Percentiles rank a stretch among this genome's conserved stretches.
Evolutionary conservation across 2,329 filamentous ascomycete genomes (phyloP).

Genomic region (Ceratocystis colombiana): DNA sequence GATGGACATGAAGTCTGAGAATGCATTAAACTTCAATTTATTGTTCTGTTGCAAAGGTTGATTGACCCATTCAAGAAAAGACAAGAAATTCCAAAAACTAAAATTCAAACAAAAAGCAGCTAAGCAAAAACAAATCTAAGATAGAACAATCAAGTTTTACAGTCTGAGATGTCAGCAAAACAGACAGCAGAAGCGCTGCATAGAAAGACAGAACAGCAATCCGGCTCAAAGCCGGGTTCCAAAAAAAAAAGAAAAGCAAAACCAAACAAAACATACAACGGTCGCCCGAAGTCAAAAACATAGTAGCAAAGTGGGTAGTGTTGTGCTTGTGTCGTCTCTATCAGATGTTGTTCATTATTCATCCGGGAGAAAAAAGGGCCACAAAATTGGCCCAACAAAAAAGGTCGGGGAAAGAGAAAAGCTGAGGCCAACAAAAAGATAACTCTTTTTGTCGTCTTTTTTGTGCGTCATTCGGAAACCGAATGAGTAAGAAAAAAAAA

Average conservation of each 20-base stretch:
- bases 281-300: neutral
- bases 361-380: neutral
- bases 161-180: neutral
- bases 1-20: neutral
- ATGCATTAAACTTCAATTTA: neutral
- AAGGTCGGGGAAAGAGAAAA: too few species aligned
- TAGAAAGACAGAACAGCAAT: neutral
- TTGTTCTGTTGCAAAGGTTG: neutral
- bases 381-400: neutral
- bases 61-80: neutral
- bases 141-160: neutral
- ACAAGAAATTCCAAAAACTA: neutral
- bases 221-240: neutral
- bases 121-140: neutral
- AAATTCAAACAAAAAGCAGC: neutral
- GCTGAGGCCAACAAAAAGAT: conserved; percentile 5
- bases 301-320: neutral
- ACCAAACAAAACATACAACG: neutral
- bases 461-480: neutral
- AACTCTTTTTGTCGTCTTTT: conserved; percentile 3
- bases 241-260: neutral
- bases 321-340: neutral
- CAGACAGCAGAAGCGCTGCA: neutral
- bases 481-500: conserved; percentile 9
- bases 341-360: conserved; percentile 5